phyloP scores from a whole-genome alignment of 1,139 yeast genomes.

The Kodamaea ohmeri region DNA sequence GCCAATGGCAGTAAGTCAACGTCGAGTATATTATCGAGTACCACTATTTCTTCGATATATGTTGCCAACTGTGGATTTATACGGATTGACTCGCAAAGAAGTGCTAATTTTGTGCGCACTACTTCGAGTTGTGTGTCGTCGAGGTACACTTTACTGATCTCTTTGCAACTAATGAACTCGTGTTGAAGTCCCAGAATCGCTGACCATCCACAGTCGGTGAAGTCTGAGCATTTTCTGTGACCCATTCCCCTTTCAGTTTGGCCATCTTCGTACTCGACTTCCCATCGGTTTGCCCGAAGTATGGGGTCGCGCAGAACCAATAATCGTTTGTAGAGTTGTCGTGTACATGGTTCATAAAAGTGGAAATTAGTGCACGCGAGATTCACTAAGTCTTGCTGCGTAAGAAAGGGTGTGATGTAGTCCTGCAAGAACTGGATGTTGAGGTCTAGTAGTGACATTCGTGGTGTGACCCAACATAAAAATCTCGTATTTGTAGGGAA shows the following conservation, averaged over 20 bases:
- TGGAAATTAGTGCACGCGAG: constrained; percentile 37
- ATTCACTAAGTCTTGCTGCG: constrained; percentile 34
- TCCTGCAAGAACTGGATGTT: constrained; percentile 2
- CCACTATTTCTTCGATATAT: constrained; percentile 23
- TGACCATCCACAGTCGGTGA: constrained; percentile 24
- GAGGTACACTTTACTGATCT: constrained; percentile 11
- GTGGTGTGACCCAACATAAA: constrained; percentile 1
- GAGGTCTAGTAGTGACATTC: constrained; percentile 7
- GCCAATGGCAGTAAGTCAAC: constrained; percentile 14
- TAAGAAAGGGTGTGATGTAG: constrained; percentile 19
- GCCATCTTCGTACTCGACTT: constrained; percentile 9
- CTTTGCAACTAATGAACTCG: constrained; percentile 8
- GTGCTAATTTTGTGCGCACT: constrained; percentile 30
- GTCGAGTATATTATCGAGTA: constrained; percentile 14
- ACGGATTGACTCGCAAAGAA: constrained; percentile 26
- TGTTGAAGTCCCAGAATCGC: constrained; percentile 26
- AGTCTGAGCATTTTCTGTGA: constrained; percentile 19
- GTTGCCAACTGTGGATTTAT: constrained; percentile 28
- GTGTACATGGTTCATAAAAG: constrained; percentile 36
- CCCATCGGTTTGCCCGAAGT: constrained; percentile 13
- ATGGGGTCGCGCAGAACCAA: constrained; percentile 26
- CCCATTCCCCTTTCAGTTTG: neutral
- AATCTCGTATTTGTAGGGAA: neutral
- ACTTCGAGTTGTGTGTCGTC: constrained; percentile 19
- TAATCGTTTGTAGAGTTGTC: constrained; percentile 30